Evolutionary conservation across 768 basidiomycete genomes (phyloP).

Genomic region (Pleurotus pulmonarius): DNA sequence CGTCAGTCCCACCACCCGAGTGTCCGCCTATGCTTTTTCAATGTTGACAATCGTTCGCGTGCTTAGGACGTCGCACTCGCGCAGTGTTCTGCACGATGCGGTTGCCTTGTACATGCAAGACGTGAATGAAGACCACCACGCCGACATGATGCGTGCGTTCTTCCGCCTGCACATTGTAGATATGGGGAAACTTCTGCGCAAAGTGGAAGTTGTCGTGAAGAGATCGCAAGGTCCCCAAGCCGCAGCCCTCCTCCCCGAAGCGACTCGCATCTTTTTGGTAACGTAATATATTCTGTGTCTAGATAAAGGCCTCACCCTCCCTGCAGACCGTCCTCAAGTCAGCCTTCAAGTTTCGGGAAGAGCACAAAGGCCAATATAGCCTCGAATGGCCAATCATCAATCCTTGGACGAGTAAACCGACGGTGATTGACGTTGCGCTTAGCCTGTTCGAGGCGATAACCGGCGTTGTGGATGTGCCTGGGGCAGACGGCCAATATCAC

Average conservation of each 20-base stretch:
- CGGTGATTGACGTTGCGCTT: conserved; percentile 64
- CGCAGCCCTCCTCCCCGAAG: conserved; percentile 52
- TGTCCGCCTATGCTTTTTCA: neutral
- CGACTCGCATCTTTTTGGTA: conserved; percentile 69
- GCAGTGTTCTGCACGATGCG: conserved; percentile 66
- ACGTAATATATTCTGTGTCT: neutral
- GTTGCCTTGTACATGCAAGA: conserved; percentile 68
- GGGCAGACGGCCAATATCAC: conserved; percentile 20
- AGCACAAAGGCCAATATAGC: conserved; percentile 74
- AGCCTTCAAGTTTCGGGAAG: conserved; percentile 70
- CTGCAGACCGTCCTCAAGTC: conserved; percentile 67
- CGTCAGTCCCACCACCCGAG: conserved; percentile 34
- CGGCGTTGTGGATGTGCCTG: conserved; percentile 37
- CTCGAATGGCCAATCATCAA: conserved; percentile 65
- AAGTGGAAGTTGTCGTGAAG: conserved; percentile 45
- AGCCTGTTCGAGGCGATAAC: conserved; percentile 70
- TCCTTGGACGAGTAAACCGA: conserved; percentile 79
- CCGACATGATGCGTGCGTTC: conserved; percentile 82
- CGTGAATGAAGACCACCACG: conserved; percentile 48
- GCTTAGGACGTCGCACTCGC: conserved; percentile 48
- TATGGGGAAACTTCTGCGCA: conserved; percentile 64
- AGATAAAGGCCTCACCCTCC: neutral
- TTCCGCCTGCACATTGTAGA: conserved; percentile 69
- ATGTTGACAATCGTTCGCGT: neutral
- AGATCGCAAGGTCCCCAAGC: conserved; percentile 31